A percentile compares a stretch with the other conserved stretches of the same genome.
These are phyloP conservation scores for Carpediemonas membranifera DNA, from an alignment of 78 protist species.

Conservation along the genomic window DNA sequence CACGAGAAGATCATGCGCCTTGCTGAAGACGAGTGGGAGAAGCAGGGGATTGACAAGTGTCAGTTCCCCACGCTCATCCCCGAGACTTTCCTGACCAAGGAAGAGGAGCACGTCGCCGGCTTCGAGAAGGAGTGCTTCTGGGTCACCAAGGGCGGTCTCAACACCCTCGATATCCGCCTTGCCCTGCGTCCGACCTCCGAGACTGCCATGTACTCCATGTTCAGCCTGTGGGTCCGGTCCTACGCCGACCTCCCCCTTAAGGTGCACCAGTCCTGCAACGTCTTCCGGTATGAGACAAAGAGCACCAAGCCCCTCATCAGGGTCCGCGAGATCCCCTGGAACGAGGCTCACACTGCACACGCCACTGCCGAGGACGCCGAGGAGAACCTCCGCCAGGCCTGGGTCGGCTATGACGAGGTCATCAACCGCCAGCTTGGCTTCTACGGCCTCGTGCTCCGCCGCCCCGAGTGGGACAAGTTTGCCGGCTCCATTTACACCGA, in stretches of 20 bases:
- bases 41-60: constrained; percentile 23
- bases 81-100: constrained; percentile 37
- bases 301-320: constrained; percentile 36
- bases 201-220: constrained; percentile 56
- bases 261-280: constrained; percentile 39
- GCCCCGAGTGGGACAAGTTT: constrained; percentile 43
- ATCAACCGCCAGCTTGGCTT: constrained; percentile 12
- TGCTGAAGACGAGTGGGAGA: constrained; percentile 28
- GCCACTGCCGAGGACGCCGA: constrained; percentile 43
- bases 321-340: constrained; percentile 39
- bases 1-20: constrained; percentile 17
- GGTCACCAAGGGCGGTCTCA: constrained; percentile 39
- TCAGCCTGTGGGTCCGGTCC: constrained; percentile 40
- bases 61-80: constrained; percentile 52
- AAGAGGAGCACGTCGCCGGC: constrained; percentile 59
- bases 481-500: constrained; percentile 43
- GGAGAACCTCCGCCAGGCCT: constrained; percentile 7
- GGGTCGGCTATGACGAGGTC: constrained; percentile 18
- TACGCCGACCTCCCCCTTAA: constrained; percentile 53
- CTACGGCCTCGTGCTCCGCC: constrained; percentile 18
- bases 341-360: constrained; percentile 61
- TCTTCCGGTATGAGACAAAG: constrained; percentile 45
- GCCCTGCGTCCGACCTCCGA: constrained; percentile 54
- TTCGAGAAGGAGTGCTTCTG: constrained; percentile 28
- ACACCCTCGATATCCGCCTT: constrained; percentile 32